These are phyloP conservation scores for Astragalus glycyphyllos DNA, from an alignment of 306 rosid species.

Conservation along the genomic window DNA sequence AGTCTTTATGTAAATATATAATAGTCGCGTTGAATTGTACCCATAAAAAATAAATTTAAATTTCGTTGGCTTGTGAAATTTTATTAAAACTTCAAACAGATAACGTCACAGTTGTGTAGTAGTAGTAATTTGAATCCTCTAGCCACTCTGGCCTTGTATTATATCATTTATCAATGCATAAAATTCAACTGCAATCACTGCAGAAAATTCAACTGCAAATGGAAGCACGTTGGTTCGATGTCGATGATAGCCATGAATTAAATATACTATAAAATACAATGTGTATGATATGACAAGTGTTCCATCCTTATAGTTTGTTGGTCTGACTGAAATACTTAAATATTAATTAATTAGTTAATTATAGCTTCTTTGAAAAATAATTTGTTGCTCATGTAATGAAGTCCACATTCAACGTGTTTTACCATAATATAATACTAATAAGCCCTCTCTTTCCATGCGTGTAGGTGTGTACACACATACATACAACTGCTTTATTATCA, in stretches of 20 bases:
- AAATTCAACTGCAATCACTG: neutral
- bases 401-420: conserved; percentile 29
- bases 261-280: neutral
- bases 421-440: neutral
- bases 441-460: neutral
- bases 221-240: conserved; percentile 27
- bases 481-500: neutral
- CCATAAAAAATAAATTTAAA: conserved; percentile 3
- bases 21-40: neutral
- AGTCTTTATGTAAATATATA: neutral
- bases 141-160: conserved; percentile 31
- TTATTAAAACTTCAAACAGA: conserved; percentile 14
- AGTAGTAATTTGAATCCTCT: neutral
- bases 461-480: neutral
- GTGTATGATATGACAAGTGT: conserved; percentile 27
- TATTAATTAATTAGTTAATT: too few relatives aligned
- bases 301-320: neutral
- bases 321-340: neutral
- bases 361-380: neutral
- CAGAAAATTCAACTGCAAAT: conserved; percentile 20
- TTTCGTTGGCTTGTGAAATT: neutral
- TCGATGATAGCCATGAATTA: conserved; percentile 17
- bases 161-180: neutral
- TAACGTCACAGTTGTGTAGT: conserved; percentile 4
- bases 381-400: neutral